A percentile compares a stretch with the other conserved stretches of the same genome.
Evolutionary conservation across 768 basidiomycete genomes (phyloP).

Genomic region (Rhodocollybia butyracea): DNA sequence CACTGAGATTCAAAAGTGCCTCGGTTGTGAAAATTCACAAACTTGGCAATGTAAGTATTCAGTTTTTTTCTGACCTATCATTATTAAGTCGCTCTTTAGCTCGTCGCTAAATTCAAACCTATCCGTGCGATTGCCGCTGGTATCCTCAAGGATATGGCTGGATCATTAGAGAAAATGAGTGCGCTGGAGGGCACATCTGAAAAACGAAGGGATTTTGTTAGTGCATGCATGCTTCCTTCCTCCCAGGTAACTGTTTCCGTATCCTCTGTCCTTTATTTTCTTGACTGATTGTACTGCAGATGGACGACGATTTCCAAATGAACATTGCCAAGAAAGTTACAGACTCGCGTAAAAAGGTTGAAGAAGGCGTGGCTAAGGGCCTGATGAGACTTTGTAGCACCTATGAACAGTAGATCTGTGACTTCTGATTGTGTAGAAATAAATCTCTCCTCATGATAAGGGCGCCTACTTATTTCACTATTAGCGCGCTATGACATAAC

Average conservation of each 20-base stretch:
- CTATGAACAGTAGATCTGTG: slow-evolving; percentile 24
- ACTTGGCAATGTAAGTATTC: slow-evolving; percentile 51
- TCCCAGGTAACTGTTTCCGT: slow-evolving; percentile 31
- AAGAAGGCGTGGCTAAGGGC: slow-evolving; percentile 73
- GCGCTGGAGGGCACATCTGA: slow-evolving; percentile 54
- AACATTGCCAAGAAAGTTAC: slow-evolving; percentile 60
- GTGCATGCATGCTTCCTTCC: slow-evolving; percentile 43
- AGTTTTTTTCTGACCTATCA: slow-evolving; percentile 1
- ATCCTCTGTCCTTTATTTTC: too few species aligned
- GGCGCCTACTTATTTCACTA: too few species aligned
- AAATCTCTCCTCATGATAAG: too few species aligned
- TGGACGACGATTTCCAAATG: slow-evolving; percentile 62
- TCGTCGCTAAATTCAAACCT: slow-evolving; percentile 63
- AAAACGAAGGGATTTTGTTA: slow-evolving; percentile 47
- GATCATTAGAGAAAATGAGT: slow-evolving; percentile 42
- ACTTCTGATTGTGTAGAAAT: too few species aligned
- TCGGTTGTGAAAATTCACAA: slow-evolving; percentile 72
- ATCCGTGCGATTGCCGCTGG: slow-evolving; percentile 51
- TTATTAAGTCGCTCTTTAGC: slow-evolving; percentile 33
- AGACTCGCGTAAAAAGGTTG: slow-evolving; percentile 68
- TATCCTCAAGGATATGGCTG: slow-evolving; percentile 57
- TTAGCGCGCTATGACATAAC: too few species aligned
- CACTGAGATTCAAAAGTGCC: slow-evolving; percentile 67
- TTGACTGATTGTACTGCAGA: slow-evolving; percentile 27
- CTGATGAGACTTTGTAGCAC: slow-evolving; percentile 48